Conservation (phyloP, 345 rosid species). For the Lepidium didymum region DNA sequence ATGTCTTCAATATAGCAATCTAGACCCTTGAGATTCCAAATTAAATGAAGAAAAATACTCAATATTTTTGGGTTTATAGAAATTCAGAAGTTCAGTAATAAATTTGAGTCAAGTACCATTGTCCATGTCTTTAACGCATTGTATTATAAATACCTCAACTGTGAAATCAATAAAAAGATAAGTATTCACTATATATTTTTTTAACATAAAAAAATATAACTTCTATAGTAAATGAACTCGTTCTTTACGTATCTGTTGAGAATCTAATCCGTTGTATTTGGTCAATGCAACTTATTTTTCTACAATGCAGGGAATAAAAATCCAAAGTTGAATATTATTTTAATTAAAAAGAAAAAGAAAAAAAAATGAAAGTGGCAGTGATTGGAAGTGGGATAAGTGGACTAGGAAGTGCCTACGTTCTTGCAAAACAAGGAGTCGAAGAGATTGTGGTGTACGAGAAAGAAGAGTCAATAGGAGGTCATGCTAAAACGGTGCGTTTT, state of each 20-base stretch:
- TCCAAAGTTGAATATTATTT: background rate
- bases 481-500: conserved; percentile 46
- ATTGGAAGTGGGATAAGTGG: conserved; percentile 67
- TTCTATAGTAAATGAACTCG: background rate
- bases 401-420: conserved; percentile 43
- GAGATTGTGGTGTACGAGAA: conserved; percentile 56
- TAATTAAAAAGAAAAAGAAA: background rate
- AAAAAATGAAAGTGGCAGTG: conserved; percentile 51
- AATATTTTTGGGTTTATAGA: background rate
- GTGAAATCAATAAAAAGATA: background rate
- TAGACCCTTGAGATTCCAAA: background rate
- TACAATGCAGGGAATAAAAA: conserved; percentile 10
- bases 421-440: conserved; percentile 35
- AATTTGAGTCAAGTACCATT: background rate
- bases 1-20: background rate
- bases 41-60: background rate
- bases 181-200: background rate
- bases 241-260: background rate
- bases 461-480: conserved; percentile 58
- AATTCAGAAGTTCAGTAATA: conserved; percentile 7
- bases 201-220: background rate
- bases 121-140: background rate
- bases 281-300: conserved; percentile 20
- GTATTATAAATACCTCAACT: background rate
- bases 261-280: background rate